Conservation (phyloP, 768 basidiomycete species). For the Porphyrellus cyaneotinctus region DNA sequence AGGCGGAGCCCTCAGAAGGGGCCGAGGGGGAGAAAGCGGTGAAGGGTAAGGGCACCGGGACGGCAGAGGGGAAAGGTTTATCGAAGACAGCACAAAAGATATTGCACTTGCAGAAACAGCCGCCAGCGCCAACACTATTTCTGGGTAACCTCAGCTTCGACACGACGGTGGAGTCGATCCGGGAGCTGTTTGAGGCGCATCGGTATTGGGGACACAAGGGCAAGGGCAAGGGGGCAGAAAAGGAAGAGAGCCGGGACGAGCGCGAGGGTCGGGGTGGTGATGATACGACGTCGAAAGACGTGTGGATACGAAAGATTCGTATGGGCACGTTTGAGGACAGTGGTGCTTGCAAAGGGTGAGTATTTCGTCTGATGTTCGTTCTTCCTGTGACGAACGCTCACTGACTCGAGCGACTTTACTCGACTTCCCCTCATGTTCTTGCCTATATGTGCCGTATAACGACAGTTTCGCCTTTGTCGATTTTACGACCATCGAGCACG, state of each 20-base stretch:
- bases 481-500: conserved; percentile 73
- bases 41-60: conserved; percentile 30
- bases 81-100: conserved; percentile 79
- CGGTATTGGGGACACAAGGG: conserved; percentile 28
- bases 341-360: conserved; percentile 91
- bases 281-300: conserved; percentile 26
- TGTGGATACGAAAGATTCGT: conserved; percentile 76
- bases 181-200: conserved; percentile 70
- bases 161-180: conserved; percentile 73
- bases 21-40: conserved; percentile 18
- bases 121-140: conserved; percentile 82
- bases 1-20: conserved; percentile 31
- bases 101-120: conserved; percentile 73
- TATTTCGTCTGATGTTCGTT: conserved; percentile 19
- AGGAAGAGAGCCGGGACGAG: conserved; percentile 13
- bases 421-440: neutral
- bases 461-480: conserved; percentile 91
- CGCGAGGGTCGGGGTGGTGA: neutral
- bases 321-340: conserved; percentile 97
- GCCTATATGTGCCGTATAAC: neutral
- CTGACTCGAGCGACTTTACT: neutral
- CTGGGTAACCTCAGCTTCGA: conserved; percentile 92
- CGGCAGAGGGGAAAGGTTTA: conserved; percentile 25
- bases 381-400: neutral
- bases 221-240: conserved; percentile 32